phyloP scores from a whole-genome alignment of 352 stramenopile species.

The Phytopythium helicoides region DNA sequence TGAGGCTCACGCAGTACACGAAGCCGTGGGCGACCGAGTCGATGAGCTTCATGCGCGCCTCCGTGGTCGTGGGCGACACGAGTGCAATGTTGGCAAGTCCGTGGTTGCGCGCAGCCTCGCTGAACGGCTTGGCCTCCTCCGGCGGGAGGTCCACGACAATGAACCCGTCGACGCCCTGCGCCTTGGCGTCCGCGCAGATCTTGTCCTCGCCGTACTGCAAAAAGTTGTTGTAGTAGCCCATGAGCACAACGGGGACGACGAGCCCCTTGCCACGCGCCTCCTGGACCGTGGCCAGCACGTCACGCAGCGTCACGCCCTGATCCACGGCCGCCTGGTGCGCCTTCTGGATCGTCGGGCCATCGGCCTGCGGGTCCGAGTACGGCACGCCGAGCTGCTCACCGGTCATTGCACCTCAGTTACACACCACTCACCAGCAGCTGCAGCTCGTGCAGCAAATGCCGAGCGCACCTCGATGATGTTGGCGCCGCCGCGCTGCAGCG shows the following conservation, averaged over 20 bases:
- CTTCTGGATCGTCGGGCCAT: slow-evolving; percentile 97
- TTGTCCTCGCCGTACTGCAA: slow-evolving; percentile 95
- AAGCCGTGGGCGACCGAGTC: slow-evolving; percentile 74
- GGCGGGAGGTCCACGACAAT: slow-evolving; percentile 98
- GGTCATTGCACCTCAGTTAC: not conserved
- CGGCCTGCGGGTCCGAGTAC: slow-evolving; percentile 98
- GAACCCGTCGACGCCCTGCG: slow-evolving; percentile 94
- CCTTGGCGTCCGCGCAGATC: slow-evolving; percentile 74
- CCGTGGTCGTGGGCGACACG: slow-evolving; percentile 96
- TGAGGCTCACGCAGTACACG: slow-evolving; percentile 87
- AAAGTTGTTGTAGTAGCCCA: slow-evolving; percentile 99
- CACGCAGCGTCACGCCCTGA: slow-evolving; percentile 91
- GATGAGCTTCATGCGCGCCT: slow-evolving; percentile 90
- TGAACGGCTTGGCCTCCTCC: slow-evolving; percentile 92
- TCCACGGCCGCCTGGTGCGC: slow-evolving; percentile 93
- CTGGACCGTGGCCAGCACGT: slow-evolving; percentile 94
- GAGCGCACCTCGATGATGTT: slow-evolving; percentile 92
- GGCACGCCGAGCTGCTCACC: slow-evolving; percentile 90
- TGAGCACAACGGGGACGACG: slow-evolving; percentile 95
- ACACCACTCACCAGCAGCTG: not conserved
- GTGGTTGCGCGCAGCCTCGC: slow-evolving; percentile 87
- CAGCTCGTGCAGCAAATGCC: not conserved
- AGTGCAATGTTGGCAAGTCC: slow-evolving; percentile 96
- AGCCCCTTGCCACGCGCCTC: slow-evolving; percentile 90
- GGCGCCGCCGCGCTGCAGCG: slow-evolving; percentile 94